Percentiles rank a stretch among this genome's conserved stretches.
Evolutionary conservation across 1,139 yeast species (phyloP).

Genomic region (Scheffersomyces insectosa): DNA sequence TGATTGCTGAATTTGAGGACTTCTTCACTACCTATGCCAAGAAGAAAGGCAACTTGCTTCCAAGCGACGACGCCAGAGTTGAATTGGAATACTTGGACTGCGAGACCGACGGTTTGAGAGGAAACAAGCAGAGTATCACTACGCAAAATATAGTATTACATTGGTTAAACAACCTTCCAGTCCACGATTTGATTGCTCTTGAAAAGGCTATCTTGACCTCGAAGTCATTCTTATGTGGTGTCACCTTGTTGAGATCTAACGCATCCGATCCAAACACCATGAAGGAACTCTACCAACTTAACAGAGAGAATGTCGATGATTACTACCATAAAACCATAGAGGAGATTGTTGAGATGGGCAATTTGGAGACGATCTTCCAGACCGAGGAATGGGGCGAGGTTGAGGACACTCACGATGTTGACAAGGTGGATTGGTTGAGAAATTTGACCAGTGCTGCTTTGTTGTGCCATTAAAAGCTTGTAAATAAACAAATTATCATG

Average conservation of each 20-base stretch:
- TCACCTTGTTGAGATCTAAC: constrained; percentile 41
- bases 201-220: constrained; percentile 86
- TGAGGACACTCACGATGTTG: constrained; percentile 97
- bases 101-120: constrained; percentile 76
- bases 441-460: constrained; percentile 81
- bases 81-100: constrained; percentile 68
- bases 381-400: constrained; percentile 96
- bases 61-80: constrained; percentile 23
- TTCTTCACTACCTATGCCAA: constrained; percentile 52
- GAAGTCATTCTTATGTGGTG: constrained; percentile 85
- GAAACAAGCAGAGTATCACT: constrained; percentile 66
- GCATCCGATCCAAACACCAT: constrained; percentile 16
- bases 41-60: constrained; percentile 28
- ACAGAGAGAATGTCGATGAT: constrained; percentile 25
- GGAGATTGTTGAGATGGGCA: constrained; percentile 75
- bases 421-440: constrained; percentile 83
- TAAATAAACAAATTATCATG: neutral
- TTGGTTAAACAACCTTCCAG: constrained; percentile 64
- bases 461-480: constrained; percentile 23
- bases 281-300: constrained; percentile 34
- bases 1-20: constrained; percentile 65
- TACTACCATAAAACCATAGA: constrained; percentile 51
- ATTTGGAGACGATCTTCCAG: constrained; percentile 81
- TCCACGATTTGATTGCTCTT: constrained; percentile 81
- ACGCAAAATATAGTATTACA: constrained; percentile 62